phyloP scores from a whole-genome alignment of 768 basidiomycete genomes.

The Krasilnikovozyma curviuscula region DNA sequence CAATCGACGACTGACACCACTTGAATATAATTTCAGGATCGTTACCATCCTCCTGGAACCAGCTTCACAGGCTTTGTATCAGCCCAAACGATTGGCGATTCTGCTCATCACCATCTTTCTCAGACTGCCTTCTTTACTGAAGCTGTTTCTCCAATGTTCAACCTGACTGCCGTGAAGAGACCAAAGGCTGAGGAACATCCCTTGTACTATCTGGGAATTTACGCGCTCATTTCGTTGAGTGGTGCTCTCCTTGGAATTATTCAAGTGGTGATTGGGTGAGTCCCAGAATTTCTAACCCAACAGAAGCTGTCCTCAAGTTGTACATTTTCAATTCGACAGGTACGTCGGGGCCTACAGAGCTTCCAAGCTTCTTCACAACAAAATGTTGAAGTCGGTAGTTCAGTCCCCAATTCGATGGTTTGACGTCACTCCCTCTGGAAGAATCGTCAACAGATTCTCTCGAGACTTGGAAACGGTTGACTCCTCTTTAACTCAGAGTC shows the following conservation, averaged over 20 bases:
- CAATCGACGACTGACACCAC: too few species aligned
- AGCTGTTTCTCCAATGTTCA: background rate
- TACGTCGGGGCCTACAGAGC: slow-evolving; percentile 26
- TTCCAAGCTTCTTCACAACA: slow-evolving; percentile 27
- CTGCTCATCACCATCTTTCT: too few species aligned
- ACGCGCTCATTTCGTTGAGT: slow-evolving; percentile 35
- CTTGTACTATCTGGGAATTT: slow-evolving; percentile 50
- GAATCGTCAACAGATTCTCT: slow-evolving; percentile 9
- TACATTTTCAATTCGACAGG: too few species aligned
- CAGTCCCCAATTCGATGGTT: slow-evolving; percentile 52
- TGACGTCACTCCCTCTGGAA: slow-evolving; percentile 63
- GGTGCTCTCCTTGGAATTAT: too few species aligned
- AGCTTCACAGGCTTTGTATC: too few species aligned
- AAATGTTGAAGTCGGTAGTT: slow-evolving; percentile 48
- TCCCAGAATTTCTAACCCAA: too few species aligned
- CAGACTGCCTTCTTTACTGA: too few species aligned
- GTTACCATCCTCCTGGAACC: too few species aligned
- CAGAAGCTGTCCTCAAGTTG: too few species aligned
- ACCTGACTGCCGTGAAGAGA: background rate
- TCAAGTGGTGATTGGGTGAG: too few species aligned
- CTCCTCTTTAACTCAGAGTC: slow-evolving; percentile 33
- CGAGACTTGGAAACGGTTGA: slow-evolving; percentile 78
- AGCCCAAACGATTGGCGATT: too few species aligned
- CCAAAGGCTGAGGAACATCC: slow-evolving; percentile 38
- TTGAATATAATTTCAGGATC: too few species aligned